phyloP scores from a whole-genome alignment of 2,329 filamentous ascomycete genomes.

The Fusarium sacchari region DNA sequence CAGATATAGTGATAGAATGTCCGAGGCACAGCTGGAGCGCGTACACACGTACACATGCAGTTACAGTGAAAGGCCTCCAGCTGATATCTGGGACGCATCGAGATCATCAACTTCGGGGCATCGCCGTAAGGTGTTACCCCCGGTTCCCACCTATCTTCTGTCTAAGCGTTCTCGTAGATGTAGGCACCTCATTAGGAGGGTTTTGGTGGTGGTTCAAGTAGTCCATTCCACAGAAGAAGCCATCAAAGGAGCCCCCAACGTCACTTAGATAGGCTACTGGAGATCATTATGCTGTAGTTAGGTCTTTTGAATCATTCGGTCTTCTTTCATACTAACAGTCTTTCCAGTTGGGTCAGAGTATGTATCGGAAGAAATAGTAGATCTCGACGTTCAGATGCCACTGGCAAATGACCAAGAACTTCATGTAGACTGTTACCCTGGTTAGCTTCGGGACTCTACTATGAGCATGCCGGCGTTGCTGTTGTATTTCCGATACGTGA shows the following conservation, averaged over 20 bases:
- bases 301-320: neutral
- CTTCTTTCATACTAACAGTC: neutral
- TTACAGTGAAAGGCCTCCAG: neutral
- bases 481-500: conserved; percentile 7
- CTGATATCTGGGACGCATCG: neutral
- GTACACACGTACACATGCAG: no score
- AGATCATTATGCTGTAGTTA: neutral
- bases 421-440: neutral
- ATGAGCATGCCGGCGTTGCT: neutral
- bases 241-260: neutral
- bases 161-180: neutral
- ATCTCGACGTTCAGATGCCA: neutral
- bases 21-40: neutral
- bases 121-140: neutral
- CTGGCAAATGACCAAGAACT: neutral
- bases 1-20: neutral
- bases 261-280: neutral
- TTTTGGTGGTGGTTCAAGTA: neutral
- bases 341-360: neutral
- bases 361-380: neutral
- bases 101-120: neutral
- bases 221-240: neutral
- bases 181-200: neutral
- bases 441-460: neutral
- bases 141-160: neutral